phyloP scores from a whole-genome alignment of 1,284 basidiomycete species.

The Cystobasidium pallidum region DNA sequence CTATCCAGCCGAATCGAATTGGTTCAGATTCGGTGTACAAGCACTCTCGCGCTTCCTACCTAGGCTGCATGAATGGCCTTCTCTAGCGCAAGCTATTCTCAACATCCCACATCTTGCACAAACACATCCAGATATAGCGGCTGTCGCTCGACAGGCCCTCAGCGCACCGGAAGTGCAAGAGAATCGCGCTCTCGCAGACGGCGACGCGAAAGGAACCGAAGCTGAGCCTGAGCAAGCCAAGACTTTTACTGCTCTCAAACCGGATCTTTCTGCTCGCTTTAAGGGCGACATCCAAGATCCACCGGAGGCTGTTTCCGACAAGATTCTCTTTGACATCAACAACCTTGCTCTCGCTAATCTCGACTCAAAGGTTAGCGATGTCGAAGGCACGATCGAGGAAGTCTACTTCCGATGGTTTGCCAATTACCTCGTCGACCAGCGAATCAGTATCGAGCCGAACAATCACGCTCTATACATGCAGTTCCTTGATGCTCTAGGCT shows the following conservation, averaged over 20 bases:
- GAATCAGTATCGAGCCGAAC: constrained; percentile 94
- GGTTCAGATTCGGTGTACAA: constrained; percentile 95
- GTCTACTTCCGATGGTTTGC: constrained; percentile 93
- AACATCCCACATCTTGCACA: constrained; percentile 86
- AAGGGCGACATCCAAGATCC: constrained; percentile 66
- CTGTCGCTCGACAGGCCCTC: constrained; percentile 72
- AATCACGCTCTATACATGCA: constrained; percentile 94
- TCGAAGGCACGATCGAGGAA: constrained; percentile 77
- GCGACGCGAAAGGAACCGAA: constrained; percentile 58
- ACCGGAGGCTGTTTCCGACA: constrained; percentile 85
- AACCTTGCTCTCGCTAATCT: constrained; percentile 95
- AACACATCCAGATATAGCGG: constrained; percentile 80
- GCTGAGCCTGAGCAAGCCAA: constrained; percentile 56
- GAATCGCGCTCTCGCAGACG: constrained; percentile 57
- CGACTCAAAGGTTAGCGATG: constrained; percentile 79
- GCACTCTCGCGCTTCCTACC: constrained; percentile 86
- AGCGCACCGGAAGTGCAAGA: constrained; percentile 59
- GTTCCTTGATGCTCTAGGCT: constrained; percentile 81
- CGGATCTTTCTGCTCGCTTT: constrained; percentile 56
- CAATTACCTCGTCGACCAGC: constrained; percentile 93
- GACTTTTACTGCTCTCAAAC: constrained; percentile 58
- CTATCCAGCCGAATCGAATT: constrained; percentile 83
- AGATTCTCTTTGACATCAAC: constrained; percentile 97
- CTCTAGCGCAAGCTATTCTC: constrained; percentile 85
- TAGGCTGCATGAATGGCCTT: constrained; percentile 89